Evolutionary conservation across 2,329 filamentous ascomycete genomes (phyloP).

Genomic region (Boeremia exigua): DNA sequence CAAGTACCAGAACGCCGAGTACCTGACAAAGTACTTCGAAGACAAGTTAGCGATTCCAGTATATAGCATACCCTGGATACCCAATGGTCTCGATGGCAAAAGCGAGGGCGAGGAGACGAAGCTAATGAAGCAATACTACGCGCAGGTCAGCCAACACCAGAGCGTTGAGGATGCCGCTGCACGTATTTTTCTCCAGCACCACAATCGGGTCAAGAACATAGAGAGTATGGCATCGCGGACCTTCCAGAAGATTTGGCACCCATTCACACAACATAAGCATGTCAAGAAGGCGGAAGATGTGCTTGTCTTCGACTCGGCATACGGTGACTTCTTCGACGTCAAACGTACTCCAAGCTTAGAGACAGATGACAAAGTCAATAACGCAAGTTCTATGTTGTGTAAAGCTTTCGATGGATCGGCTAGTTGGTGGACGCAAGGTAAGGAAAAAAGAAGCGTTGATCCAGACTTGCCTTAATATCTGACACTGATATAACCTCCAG

Average conservation of each 20-base stretch:
- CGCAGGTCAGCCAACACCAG: conserved; percentile 44
- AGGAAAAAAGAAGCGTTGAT: not conserved
- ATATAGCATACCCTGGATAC: conserved; percentile 65
- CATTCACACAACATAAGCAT: conserved; percentile 80
- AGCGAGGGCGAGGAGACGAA: conserved; percentile 56
- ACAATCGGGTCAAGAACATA: conserved; percentile 63
- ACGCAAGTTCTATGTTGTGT: conserved; percentile 54
- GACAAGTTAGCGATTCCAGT: conserved; percentile 62
- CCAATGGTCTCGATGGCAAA: conserved; percentile 48
- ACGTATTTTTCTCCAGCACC: conserved; percentile 61
- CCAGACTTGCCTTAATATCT: not conserved
- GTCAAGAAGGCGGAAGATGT: conserved; percentile 67
- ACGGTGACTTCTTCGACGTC: conserved; percentile 79
- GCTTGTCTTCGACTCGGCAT: conserved; percentile 78
- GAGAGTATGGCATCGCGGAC: conserved; percentile 68
- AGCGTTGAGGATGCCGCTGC: conserved; percentile 56
- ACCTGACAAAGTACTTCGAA: conserved; percentile 71
- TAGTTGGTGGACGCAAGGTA: conserved; percentile 86
- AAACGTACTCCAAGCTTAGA: conserved; percentile 39
- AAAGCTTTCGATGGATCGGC: conserved; percentile 83
- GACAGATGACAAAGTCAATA: conserved; percentile 11
- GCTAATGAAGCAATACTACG: conserved; percentile 70
- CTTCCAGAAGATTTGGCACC: conserved; percentile 72
- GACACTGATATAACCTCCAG: not conserved
- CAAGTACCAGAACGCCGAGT: conserved; percentile 71